A percentile compares a stretch with the other conserved stretches of the same genome.
These are phyloP conservation scores for Limtongia smithiae DNA, from an alignment of 805 yeast species.

Conservation along the genomic window DNA sequence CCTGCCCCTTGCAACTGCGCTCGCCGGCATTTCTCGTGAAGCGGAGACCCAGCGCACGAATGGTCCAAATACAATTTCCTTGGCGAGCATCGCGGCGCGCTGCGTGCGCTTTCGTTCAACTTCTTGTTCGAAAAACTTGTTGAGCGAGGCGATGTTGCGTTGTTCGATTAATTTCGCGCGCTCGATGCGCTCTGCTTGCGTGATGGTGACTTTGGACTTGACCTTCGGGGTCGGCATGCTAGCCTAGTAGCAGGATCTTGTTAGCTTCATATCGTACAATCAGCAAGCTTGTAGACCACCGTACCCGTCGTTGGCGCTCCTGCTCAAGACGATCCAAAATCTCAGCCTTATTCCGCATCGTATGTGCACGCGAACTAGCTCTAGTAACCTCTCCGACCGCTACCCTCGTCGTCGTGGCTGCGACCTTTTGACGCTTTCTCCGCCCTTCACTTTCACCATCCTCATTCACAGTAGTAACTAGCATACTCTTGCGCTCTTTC, in stretches of 20 bases:
- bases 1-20: constrained; percentile 3
- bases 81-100: constrained; percentile 64
- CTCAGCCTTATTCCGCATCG: constrained; percentile 72
- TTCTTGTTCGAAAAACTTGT: constrained; percentile 80
- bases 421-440: not conserved
- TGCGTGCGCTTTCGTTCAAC: constrained; percentile 72
- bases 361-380: constrained; percentile 58
- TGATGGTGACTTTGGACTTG: constrained; percentile 36
- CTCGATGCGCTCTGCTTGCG: constrained; percentile 69
- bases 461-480: too few species aligned
- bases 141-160: constrained; percentile 66
- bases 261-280: not conserved
- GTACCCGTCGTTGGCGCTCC: constrained; percentile 56
- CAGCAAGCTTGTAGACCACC: not conserved
- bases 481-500: too few species aligned
- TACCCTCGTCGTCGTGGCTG: not conserved
- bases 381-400: constrained; percentile 2
- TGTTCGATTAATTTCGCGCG: constrained; percentile 86
- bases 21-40: constrained; percentile 47
- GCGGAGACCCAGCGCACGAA: constrained; percentile 52
- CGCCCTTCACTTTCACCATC: not conserved
- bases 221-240: constrained; percentile 5
- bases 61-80: constrained; percentile 50
- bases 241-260: not conserved
- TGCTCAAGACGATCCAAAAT: constrained; percentile 66